phyloP scores from a whole-genome alignment of 2,329 filamentous ascomycete genomes.

The Xylaria sp. region DNA sequence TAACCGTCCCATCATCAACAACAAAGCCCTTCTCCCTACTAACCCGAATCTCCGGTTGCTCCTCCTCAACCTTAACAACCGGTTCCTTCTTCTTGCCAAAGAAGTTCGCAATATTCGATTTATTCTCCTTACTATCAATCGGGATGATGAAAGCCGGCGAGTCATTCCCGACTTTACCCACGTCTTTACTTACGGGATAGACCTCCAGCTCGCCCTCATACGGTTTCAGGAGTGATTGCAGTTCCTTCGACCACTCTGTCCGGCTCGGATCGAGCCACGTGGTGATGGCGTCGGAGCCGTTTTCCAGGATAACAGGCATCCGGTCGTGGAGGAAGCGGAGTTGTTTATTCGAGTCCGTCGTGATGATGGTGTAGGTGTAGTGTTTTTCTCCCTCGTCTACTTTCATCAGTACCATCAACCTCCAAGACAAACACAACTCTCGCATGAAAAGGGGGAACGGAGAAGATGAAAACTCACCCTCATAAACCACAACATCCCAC shows the following conservation, averaged over 20 bases:
- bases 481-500: conserved; percentile 82
- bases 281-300: conserved; percentile 62
- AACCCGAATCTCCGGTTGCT: conserved; percentile 24
- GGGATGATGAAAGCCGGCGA: conserved; percentile 79
- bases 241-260: conserved; percentile 67
- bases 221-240: conserved; percentile 75
- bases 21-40: conserved; percentile 25
- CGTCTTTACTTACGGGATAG: conserved; percentile 81
- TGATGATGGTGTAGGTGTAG: conserved; percentile 93
- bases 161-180: conserved; percentile 91
- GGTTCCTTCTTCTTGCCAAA: conserved; percentile 53
- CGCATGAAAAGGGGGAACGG: background rate
- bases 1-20: conserved; percentile 10
- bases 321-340: conserved; percentile 84
- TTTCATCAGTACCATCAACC: conserved; percentile 40
- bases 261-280: conserved; percentile 73
- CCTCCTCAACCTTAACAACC: conserved; percentile 4
- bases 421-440: too few species aligned
- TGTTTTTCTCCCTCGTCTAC: conserved; percentile 53
- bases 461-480: conserved; percentile 47
- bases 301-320: conserved; percentile 90
- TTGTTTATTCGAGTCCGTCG: conserved; percentile 77
- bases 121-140: conserved; percentile 79
- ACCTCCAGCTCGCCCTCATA: conserved; percentile 74
- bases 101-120: conserved; percentile 90